Base-by-base conservation (phyloP, 306 rosid genomes). In the Pyrus communis region DNA sequence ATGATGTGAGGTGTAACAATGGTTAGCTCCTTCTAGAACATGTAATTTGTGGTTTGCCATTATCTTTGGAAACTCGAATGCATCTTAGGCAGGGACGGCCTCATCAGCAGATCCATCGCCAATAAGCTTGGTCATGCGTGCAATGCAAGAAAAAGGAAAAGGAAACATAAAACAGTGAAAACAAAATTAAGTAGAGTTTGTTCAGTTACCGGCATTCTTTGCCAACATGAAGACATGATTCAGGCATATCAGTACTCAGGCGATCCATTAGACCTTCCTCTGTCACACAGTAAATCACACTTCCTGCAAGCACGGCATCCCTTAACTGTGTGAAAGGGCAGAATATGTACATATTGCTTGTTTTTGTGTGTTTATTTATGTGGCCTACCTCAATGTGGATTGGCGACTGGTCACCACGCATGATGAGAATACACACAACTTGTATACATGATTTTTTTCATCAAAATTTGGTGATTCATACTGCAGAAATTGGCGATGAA, bases 21-120 rank as follows among this genome's bases (percentile, higher is more conserved):
- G 97, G 72, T 89, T 81, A 69, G 92, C 97, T 59, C 96, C 93
- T 82, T 82, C 86, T 17, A 89, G 45, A 30, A 83, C 58, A 49
- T 74, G 92, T 43, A 91, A 54, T 76, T 93, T 80, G 91, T 91
- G 96, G 79, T 93, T 87, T 5, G 91, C 90, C 76, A 91, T 77
- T 79, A 88, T 86, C 84, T 93, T 89, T 40, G 88, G 86, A 65
- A 91, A 89, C 81, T 87, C 92, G 4, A 52, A 67, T 21, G 96
- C 93, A 67, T 91, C 96, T 74, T 75, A 79, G 45, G 82, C 89
- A 0, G 92, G 93, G 70, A 91, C 78, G 58, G 15, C 8, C 57
- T 76, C 57, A 69, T 89, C 98, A 15, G 77, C 83, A 30, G 86
- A 76, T 82, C 96, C 97, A 81, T 66, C 18, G 52, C 11, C 23